Percentiles rank a stretch among this genome's conserved stretches.
These are phyloP conservation scores for Eucalyptus pauciflora DNA, from an alignment of 345 rosid species.

Conservation along the genomic window DNA sequence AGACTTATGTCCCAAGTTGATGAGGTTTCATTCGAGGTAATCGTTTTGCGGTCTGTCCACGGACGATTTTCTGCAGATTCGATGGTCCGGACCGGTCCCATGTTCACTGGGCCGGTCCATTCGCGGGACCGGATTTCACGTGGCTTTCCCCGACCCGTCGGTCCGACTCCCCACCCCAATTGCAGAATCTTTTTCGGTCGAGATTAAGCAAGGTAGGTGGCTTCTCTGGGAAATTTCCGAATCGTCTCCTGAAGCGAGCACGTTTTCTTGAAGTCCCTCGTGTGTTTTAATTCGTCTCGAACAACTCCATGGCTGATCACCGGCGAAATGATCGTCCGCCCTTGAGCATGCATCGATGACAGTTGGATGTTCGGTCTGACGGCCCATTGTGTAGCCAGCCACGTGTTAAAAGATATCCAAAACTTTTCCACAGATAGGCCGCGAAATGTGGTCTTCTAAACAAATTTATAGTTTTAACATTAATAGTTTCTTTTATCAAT, in stretches of 20 bases:
- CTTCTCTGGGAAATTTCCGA: not conserved
- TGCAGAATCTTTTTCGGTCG: not conserved
- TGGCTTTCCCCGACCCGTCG: not conserved
- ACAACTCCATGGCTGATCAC: not conserved
- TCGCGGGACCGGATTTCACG: not conserved
- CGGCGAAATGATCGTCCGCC: not conserved
- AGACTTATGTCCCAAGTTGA: not conserved
- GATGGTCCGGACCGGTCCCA: not conserved
- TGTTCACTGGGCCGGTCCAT: not conserved
- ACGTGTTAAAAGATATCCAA: not conserved
- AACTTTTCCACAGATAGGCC: not conserved
- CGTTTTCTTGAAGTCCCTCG: not conserved
- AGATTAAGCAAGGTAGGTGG: not conserved
- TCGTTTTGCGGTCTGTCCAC: not conserved
- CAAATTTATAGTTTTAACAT: not conserved
- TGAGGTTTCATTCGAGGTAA: not conserved
- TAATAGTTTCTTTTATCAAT: not conserved
- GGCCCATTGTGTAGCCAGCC: not conserved
- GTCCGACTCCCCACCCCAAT: not conserved
- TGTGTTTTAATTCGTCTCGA: not conserved
- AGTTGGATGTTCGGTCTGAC: not conserved
- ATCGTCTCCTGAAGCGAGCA: not conserved
- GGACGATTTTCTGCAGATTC: not conserved
- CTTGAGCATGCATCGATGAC: not conserved
- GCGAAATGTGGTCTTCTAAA: not conserved